Percentiles rank a stretch among this genome's conserved stretches.
These are phyloP conservation scores for Rosa multiflora DNA, from an alignment of 306 rosid genomes.

Conservation along the genomic window DNA sequence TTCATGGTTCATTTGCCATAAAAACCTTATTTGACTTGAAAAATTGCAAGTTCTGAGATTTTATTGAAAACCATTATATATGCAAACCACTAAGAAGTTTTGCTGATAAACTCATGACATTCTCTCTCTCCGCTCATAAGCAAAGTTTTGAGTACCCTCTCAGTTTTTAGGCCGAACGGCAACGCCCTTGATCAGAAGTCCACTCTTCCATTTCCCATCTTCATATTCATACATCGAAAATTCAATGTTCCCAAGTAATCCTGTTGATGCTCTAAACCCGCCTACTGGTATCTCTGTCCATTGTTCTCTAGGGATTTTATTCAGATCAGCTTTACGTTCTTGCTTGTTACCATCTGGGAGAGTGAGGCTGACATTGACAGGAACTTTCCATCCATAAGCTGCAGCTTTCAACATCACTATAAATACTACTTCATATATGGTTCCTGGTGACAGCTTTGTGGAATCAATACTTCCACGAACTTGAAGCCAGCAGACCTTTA, in stretches of 20 bases:
- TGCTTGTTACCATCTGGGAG: conserved; percentile 58
- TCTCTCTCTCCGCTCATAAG: neutral
- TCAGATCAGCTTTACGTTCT: conserved; percentile 37
- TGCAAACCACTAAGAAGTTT: neutral
- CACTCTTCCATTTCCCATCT: conserved; percentile 62
- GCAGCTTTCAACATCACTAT: conserved; percentile 51
- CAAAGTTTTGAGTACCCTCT: neutral
- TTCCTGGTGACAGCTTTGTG: conserved; percentile 53
- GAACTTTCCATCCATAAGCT: conserved; percentile 61
- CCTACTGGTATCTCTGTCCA: conserved; percentile 68
- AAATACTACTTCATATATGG: conserved; percentile 48
- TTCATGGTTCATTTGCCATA: neutral
- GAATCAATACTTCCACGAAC: conserved; percentile 59
- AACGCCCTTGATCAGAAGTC: conserved; percentile 63
- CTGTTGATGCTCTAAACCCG: conserved; percentile 35
- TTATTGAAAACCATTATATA: neutral
- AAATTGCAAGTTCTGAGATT: neutral
- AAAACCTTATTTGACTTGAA: neutral
- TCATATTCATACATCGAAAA: conserved; percentile 54
- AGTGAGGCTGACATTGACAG: conserved; percentile 52
- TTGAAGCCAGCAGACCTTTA: conserved; percentile 73
- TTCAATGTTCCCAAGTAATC: conserved; percentile 45
- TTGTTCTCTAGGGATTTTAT: conserved; percentile 23
- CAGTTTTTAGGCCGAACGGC: conserved; percentile 48
- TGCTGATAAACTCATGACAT: neutral